phyloP scores from a whole-genome alignment of 805 yeast species.

The Yarrowia sp. region DNA sequence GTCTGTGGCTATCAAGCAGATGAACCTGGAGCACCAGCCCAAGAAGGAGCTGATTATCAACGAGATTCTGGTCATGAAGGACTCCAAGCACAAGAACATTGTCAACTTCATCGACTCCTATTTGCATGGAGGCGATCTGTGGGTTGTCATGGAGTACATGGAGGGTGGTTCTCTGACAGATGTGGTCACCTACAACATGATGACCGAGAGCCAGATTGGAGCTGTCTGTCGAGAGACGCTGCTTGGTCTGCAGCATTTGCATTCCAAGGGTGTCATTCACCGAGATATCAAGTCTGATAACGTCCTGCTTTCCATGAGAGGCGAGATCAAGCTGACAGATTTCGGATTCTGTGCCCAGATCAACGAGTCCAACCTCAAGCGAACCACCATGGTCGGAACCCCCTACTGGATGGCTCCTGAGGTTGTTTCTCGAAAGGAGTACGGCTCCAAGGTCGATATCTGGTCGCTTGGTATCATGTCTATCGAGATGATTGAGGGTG shows the following conservation, averaged over 20 bases:
- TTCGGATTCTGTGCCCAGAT: constrained; percentile 96
- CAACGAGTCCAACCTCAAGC: constrained; percentile 68
- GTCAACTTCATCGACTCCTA: constrained; percentile 94
- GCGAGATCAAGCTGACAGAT: constrained; percentile 93
- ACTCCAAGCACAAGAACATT: constrained; percentile 90
- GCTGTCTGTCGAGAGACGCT: constrained; percentile 93
- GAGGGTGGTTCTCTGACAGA: constrained; percentile 98
- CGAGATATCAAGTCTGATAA: constrained; percentile 97
- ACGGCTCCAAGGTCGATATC: constrained; percentile 95
- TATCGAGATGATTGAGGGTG: constrained; percentile 98
- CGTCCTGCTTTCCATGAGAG: constrained; percentile 78
- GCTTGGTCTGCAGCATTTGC: constrained; percentile 84
- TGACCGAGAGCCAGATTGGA: constrained; percentile 95
- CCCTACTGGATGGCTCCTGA: constrained; percentile 99
- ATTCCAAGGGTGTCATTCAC: constrained; percentile 91
- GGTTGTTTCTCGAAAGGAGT: constrained; percentile 91
- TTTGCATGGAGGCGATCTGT: constrained; percentile 76
- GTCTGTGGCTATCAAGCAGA: constrained; percentile 94
- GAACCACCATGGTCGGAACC: constrained; percentile 99
- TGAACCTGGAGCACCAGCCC: constrained; percentile 90
- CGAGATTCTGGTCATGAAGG: constrained; percentile 96
- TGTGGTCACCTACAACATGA: constrained; percentile 85
- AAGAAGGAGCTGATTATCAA: constrained; percentile 93
- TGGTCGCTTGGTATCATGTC: constrained; percentile 99
- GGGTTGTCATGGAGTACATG: constrained; percentile 99